Conservation (phyloP, 805 yeast species). For the Lachancea sp. region DNA sequence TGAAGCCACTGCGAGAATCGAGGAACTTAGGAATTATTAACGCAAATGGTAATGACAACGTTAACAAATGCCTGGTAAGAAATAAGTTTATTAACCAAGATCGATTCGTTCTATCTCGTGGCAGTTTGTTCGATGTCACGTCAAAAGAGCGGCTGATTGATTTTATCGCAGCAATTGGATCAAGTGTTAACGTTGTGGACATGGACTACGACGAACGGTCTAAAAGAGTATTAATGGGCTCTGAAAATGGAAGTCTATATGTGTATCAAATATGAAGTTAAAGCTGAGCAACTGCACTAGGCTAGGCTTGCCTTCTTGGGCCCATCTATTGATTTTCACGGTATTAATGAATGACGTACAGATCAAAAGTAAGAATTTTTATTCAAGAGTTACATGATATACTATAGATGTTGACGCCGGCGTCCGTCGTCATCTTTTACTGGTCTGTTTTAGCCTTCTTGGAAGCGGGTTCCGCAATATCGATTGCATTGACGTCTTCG, state of each 20-base stretch:
- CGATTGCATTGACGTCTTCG: slow-evolving; percentile 21
- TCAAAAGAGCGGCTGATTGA: slow-evolving; percentile 1
- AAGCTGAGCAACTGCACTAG: no score
- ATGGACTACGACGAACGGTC: slow-evolving; percentile 6
- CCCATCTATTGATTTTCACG: no score
- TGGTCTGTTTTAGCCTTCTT: slow-evolving; percentile 28
- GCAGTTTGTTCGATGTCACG: slow-evolving; percentile 6
- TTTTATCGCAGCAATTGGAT: not conserved
- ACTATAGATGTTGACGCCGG: not conserved
- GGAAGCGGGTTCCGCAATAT: slow-evolving; percentile 24
- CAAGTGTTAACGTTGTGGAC: slow-evolving; percentile 3
- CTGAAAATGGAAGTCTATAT: slow-evolving; percentile 4
- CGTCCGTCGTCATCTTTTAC: slow-evolving; percentile 2
- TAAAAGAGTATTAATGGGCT: slow-evolving; percentile 1
- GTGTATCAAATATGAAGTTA: slow-evolving; percentile 1
- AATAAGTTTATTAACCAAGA: slow-evolving; percentile 4
- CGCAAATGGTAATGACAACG: not conserved
- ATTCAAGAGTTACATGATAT: not conserved
- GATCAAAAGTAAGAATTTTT: not conserved
- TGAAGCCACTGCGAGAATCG: slow-evolving; percentile 1
- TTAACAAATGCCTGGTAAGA: slow-evolving; percentile 5
- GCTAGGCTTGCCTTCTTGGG: no score
- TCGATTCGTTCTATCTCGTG: slow-evolving; percentile 3
- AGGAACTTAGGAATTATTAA: not conserved
- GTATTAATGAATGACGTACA: not conserved